phyloP scores from a whole-genome alignment of 1,284 basidiomycete species.

The Tetrapyrgos nigripes region DNA sequence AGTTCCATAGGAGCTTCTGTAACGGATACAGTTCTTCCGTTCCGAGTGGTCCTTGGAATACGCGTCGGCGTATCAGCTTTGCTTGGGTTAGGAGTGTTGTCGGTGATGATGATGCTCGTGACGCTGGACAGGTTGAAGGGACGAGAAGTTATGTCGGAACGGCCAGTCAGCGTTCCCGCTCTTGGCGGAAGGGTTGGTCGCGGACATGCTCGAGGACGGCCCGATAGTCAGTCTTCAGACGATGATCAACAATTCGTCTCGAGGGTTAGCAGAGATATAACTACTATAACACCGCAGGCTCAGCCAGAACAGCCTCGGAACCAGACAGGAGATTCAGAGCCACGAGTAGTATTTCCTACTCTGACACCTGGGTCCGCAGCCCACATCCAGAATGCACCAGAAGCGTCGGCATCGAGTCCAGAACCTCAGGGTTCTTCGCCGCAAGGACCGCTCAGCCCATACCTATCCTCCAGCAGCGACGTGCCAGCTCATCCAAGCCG shows the following conservation, averaged over 20 bases:
- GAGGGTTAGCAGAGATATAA: background rate
- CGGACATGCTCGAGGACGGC: background rate
- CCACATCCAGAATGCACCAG: background rate
- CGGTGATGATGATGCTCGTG: background rate
- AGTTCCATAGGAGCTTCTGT: background rate
- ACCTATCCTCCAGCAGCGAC: background rate
- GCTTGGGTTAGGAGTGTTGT: slow-evolving; percentile 1
- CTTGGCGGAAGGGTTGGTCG: background rate
- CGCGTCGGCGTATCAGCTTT: background rate
- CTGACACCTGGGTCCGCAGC: background rate
- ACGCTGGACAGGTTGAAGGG: background rate
- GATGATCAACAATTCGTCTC: background rate
- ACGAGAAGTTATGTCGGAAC: background rate
- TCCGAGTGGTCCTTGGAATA: background rate
- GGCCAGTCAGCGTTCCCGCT: background rate
- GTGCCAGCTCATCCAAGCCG: background rate
- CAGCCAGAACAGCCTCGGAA: background rate
- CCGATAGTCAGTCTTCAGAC: background rate
- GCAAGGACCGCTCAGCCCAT: background rate
- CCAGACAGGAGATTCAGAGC: background rate
- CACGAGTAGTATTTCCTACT: background rate
- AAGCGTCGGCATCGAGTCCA: background rate
- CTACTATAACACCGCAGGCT: background rate
- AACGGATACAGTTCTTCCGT: background rate
- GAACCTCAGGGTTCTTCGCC: background rate